Evolutionary conservation across 164 flowering plant genomes (phyloP).

Genomic region (Vitis vinifera): DNA sequence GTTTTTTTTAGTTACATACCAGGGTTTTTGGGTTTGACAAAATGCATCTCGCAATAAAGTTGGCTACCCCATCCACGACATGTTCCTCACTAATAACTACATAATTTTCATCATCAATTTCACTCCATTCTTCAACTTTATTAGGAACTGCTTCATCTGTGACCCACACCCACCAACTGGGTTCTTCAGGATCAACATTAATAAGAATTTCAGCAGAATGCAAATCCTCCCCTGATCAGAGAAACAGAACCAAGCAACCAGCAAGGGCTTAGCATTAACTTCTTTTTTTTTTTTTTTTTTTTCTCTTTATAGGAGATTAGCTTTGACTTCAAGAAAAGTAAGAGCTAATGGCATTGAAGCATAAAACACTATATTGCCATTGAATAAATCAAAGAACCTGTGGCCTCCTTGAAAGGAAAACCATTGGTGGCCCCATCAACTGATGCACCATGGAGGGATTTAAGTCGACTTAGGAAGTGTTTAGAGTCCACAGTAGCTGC

Average conservation of each 20-base stretch:
- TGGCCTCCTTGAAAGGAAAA: constrained; percentile 76
- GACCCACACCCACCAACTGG: constrained; percentile 98
- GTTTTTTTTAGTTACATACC: constrained; percentile 30
- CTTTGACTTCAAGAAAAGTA: background rate
- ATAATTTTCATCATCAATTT: constrained; percentile 82
- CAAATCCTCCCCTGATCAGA: constrained; percentile 52
- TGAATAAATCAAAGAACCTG: constrained; percentile 43
- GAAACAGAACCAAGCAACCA: constrained; percentile 4
- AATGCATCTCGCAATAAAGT: constrained; percentile 89
- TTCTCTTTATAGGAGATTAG: too few species aligned
- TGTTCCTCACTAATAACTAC: constrained; percentile 73
- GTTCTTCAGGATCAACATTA: constrained; percentile 57
- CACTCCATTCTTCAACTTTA: constrained; percentile 70
- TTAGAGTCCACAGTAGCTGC: constrained; percentile 69
- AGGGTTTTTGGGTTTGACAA: constrained; percentile 74
- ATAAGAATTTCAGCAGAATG: constrained; percentile 61
- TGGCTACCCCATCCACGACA: constrained; percentile 92
- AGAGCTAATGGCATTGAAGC: background rate
- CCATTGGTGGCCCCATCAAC: constrained; percentile 30
- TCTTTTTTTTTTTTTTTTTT: too few species aligned
- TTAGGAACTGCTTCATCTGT: constrained; percentile 71
- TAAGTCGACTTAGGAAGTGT: constrained; percentile 53
- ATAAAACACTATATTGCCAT: background rate
- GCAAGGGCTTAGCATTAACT: background rate
- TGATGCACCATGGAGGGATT: constrained; percentile 42